Evolutionary conservation across 306 rosid species (phyloP).

Genomic region (Mimosa pudica): DNA sequence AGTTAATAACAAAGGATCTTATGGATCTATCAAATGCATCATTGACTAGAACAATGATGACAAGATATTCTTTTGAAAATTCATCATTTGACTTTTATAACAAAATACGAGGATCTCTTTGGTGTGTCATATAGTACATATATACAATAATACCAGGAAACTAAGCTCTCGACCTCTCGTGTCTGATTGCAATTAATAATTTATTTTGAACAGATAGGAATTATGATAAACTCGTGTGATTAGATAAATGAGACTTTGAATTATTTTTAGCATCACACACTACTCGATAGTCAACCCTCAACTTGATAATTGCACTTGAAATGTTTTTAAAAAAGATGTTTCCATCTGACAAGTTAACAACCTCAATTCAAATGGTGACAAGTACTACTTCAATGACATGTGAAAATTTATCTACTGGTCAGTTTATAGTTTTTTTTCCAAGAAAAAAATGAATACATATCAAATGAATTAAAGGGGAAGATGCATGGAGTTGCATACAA

Average conservation of each 20-base stretch:
- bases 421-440: background rate
- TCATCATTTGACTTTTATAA: constrained; percentile 31
- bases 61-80: background rate
- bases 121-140: background rate
- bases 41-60: background rate
- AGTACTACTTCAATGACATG: background rate
- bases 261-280: background rate
- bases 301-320: background rate
- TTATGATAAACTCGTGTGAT: background rate
- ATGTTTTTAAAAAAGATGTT: background rate
- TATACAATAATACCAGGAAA: background rate
- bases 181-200: background rate
- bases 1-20: background rate
- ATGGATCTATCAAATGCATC: background rate
- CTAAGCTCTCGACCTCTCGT: background rate
- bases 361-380: background rate
- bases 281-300: background rate
- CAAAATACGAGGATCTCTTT: constrained; percentile 14
- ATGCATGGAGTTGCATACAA: background rate
- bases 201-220: background rate
- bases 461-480: background rate
- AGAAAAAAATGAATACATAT: background rate
- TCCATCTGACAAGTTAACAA: background rate
- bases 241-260: background rate
- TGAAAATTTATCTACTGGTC: background rate